phyloP scores from a whole-genome alignment of 768 basidiomycete genomes.

The Dacryopinax primogenitus region DNA sequence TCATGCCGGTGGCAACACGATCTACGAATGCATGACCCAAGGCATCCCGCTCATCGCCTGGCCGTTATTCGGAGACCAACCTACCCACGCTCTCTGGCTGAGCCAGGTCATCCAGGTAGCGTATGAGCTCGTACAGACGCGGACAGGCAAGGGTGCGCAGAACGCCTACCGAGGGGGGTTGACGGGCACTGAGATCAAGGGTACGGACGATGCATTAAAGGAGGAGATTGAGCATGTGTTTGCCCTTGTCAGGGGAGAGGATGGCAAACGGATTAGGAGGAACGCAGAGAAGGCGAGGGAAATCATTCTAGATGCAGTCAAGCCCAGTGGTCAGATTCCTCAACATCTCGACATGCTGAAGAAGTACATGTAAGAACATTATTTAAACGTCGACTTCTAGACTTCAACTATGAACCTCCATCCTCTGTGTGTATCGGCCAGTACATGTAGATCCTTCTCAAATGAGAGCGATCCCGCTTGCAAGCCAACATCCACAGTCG shows the following conservation, averaged over 20 bases:
- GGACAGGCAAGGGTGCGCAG: not conserved
- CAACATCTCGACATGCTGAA: not conserved
- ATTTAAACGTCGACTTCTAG: too few species aligned
- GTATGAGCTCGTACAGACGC: conserved; percentile 1
- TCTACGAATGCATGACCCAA: conserved; percentile 14
- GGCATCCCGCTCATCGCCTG: conserved; percentile 14
- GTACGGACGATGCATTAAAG: not conserved
- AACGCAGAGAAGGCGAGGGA: conserved; percentile 6
- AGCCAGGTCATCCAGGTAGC: conserved; percentile 1
- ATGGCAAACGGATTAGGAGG: not conserved
- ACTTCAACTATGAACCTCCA: too few species aligned
- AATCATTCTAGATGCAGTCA: not conserved
- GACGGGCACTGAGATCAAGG: not conserved
- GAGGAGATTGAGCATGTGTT: conserved; percentile 3
- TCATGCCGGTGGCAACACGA: conserved; percentile 12
- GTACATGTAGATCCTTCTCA: too few species aligned
- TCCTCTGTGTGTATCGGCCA: too few species aligned
- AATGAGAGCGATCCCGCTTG: too few species aligned
- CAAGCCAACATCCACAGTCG: too few species aligned
- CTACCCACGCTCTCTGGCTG: conserved; percentile 6
- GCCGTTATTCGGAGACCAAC: conserved; percentile 14
- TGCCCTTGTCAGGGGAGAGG: not conserved
- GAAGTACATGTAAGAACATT: conserved; percentile 3
- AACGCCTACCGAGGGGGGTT: not conserved
- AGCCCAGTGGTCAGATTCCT: not conserved